Base-by-base conservation (phyloP, 1,139 yeast species). In the Meyerozyma carpophila region DNA sequence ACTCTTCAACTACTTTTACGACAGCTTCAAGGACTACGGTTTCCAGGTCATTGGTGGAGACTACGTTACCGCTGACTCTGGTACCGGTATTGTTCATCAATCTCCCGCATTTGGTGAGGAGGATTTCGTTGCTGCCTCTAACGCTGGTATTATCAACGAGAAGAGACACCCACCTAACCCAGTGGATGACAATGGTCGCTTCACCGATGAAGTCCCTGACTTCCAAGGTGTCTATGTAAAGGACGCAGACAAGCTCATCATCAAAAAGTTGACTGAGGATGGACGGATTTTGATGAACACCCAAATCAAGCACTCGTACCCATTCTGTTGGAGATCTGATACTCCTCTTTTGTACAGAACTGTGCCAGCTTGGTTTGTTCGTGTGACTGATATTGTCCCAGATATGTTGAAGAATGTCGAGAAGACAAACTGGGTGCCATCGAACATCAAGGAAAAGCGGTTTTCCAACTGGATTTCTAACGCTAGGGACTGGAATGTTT, bases 321-420 rank as follows among this genome's bases (percentile, higher is more conserved):
- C 99, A 58, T 93, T 93, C 84, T 93, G 99, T 73, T 93, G 99
- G 99, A 85, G 99, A 79, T 91, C 98, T 3, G 98, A 93, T 63
- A 94, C 99, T 36, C 99, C 99, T 42, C 81, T 93, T 65, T 69
- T 93, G 55, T 94, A 93, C 75, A 84, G 95, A 73, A 83, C 96
- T 40, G 97, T 93, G 51, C 98, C 99, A 41, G 94, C 98, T 28
- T 93, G 99, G 99, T 94, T 94, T 58, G 95, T 93, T 47, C 86
- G 95, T 64, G 85, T 93, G 47, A 81, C 79, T 51, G 91, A 88
- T 48, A 77, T 87, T 59, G 79, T 91, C 55, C 97, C 97, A 43
- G 81, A 88, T 59, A 89, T 94, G 91, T 76, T 91, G 61, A 80
- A 78, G 47, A 88, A 90, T 60, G 91, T 93, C 45, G 89, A 84